phyloP scores from a whole-genome alignment of 805 yeast genomes.

The Cyberlindnera maritima region DNA sequence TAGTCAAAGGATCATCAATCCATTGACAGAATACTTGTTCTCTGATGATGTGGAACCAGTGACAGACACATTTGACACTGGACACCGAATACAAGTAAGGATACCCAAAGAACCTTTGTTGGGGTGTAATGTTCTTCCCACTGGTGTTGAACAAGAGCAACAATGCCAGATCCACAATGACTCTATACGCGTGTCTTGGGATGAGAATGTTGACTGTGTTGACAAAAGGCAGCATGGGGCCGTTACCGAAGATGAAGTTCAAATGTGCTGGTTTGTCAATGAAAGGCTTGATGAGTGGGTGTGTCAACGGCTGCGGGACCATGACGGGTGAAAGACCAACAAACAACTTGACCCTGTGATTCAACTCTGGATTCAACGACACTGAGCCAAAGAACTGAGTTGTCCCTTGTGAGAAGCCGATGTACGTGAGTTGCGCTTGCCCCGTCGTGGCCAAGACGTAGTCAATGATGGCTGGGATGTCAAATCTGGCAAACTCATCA shows the following conservation, averaged over 20 bases:
- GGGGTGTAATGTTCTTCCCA: constrained; percentile 57
- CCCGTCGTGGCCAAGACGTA: constrained; percentile 58
- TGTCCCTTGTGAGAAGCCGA: constrained; percentile 93
- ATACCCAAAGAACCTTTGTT: constrained; percentile 71
- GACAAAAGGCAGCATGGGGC: constrained; percentile 68
- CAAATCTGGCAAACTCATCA: constrained; percentile 89
- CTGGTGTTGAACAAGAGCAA: constrained; percentile 67
- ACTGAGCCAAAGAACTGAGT: constrained; percentile 90
- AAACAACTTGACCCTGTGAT: constrained; percentile 51
- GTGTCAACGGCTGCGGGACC: constrained; percentile 82
- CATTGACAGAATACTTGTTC: constrained; percentile 72
- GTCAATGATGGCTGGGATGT: constrained; percentile 81
- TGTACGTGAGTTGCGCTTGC: constrained; percentile 49
- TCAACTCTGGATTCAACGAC: constrained; percentile 61
- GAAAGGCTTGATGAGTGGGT: constrained; percentile 70
- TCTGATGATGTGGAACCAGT: constrained; percentile 81
- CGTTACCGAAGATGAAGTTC: constrained; percentile 68
- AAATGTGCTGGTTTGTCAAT: constrained; percentile 73
- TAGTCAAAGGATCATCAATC: constrained; percentile 40
- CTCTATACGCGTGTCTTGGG: constrained; percentile 68
- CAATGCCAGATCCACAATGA: constrained; percentile 63
- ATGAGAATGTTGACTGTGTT: constrained; percentile 73
- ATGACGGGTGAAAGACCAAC: constrained; percentile 93
- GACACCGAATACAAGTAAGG: constrained; percentile 80
- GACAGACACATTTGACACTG: constrained; percentile 77